Evolutionary conservation across 2,329 filamentous ascomycete genomes (phyloP).

Genomic region (Phaeosphaeria sp.): DNA sequence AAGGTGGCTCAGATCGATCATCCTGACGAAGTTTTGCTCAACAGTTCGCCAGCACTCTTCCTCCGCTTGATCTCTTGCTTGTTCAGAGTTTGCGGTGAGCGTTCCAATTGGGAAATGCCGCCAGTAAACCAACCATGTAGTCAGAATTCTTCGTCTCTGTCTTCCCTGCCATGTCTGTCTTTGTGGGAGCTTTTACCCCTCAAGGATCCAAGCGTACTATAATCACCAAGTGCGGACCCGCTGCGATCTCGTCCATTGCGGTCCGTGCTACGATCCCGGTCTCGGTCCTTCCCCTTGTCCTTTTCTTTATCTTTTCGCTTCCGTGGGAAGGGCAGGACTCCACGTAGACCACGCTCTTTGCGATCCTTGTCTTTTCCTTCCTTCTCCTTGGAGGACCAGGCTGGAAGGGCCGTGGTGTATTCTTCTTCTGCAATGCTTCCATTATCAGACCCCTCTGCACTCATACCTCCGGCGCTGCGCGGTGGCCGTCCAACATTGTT

Average conservation of each 20-base stretch:
- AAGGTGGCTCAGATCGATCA: neutral
- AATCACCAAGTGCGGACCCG: slow-evolving; percentile 25
- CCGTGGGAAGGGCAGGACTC: slow-evolving; percentile 46
- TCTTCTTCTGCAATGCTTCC: slow-evolving; percentile 47
- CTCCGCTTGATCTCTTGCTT: slow-evolving; percentile 34
- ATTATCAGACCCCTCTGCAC: slow-evolving; percentile 42
- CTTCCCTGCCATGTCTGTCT: slow-evolving; percentile 7
- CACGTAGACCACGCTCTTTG: slow-evolving; percentile 49
- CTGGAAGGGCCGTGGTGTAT: slow-evolving; percentile 46
- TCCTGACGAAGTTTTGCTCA: slow-evolving; percentile 13
- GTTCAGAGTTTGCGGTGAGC: slow-evolving; percentile 13
- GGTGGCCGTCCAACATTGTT: slow-evolving; percentile 32
- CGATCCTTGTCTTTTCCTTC: slow-evolving; percentile 45
- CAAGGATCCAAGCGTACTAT: slow-evolving; percentile 16
- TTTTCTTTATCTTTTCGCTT: slow-evolving; percentile 40
- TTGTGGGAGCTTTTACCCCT: slow-evolving; percentile 12
- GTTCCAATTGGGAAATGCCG: slow-evolving; percentile 2
- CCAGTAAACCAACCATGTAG: slow-evolving; percentile 46
- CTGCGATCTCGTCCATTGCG: slow-evolving; percentile 21
- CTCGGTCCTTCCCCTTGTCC: slow-evolving; percentile 23
- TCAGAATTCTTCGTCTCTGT: slow-evolving; percentile 40
- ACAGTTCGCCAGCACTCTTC: slow-evolving; percentile 41
- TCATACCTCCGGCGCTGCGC: slow-evolving; percentile 32
- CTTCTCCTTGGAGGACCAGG: slow-evolving; percentile 39
- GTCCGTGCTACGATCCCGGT: slow-evolving; percentile 25